Evolutionary conservation across 768 basidiomycete genomes (phyloP).

Genomic region (Boletus eberwhitei): DNA sequence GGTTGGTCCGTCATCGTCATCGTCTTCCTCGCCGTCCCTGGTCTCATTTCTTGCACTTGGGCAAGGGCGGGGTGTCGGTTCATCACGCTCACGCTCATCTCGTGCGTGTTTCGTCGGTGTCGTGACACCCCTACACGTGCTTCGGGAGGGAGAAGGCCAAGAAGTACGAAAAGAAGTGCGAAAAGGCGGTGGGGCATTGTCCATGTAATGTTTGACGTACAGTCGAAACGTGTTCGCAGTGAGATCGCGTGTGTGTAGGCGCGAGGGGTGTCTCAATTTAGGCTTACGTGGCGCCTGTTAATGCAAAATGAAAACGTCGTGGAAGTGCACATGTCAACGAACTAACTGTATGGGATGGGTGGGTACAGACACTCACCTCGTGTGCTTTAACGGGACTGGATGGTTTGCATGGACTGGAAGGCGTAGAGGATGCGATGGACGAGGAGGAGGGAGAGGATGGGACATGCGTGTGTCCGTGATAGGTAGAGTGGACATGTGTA

Average conservation of each 20-base stretch:
- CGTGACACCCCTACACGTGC: slow-evolving; percentile 2
- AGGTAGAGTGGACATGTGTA: background rate
- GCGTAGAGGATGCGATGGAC: slow-evolving; percentile 27
- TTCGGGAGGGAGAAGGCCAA: background rate
- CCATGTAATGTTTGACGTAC: slow-evolving; percentile 79
- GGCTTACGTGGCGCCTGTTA: slow-evolving; percentile 25
- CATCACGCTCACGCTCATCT: slow-evolving; percentile 8
- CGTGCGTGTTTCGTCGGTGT: slow-evolving; percentile 35
- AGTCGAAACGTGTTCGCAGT: slow-evolving; percentile 70
- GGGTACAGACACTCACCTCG: slow-evolving; percentile 2
- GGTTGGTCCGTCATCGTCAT: background rate
- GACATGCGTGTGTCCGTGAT: background rate
- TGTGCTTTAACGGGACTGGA: slow-evolving; percentile 21
- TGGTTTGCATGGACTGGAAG: slow-evolving; percentile 29
- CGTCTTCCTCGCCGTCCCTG: background rate
- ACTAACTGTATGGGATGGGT: background rate
- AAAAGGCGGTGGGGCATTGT: slow-evolving; percentile 38
- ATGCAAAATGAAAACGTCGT: background rate
- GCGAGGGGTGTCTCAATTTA: slow-evolving; percentile 70
- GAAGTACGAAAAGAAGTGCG: background rate
- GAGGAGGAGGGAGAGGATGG: slow-evolving; percentile 22
- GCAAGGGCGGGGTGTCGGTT: slow-evolving; percentile 11
- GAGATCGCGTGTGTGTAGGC: slow-evolving; percentile 63
- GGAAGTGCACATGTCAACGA: background rate
- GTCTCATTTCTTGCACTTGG: background rate